These are phyloP conservation scores for Comarum palustre DNA, from an alignment of 306 rosid genomes.

Conservation along the genomic window DNA sequence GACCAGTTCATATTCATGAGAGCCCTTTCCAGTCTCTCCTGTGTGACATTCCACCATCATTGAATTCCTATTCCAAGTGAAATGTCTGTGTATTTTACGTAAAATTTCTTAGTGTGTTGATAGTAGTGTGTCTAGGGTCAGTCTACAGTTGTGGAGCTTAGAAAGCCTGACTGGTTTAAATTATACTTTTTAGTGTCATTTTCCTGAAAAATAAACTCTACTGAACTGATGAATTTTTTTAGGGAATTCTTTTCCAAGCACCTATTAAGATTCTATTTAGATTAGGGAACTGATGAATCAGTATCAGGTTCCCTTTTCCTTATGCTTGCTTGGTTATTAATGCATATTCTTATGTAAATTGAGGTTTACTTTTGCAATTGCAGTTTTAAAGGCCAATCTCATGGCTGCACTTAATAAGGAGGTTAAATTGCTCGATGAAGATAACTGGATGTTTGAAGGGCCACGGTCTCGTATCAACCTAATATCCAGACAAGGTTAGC, in stretches of 20 bases:
- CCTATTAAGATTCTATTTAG: background rate
- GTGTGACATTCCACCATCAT: background rate
- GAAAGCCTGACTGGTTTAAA: background rate
- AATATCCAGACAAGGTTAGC: slow-evolving; percentile 55
- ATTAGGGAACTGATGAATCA: background rate
- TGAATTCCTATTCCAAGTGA: background rate
- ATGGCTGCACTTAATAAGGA: slow-evolving; percentile 83
- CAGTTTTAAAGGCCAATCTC: slow-evolving; percentile 68
- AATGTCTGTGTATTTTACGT: background rate
- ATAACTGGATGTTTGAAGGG: slow-evolving; percentile 93
- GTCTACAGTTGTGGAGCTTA: background rate
- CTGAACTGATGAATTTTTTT: too few relatives aligned
- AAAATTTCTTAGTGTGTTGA: background rate
- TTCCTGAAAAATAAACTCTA: background rate
- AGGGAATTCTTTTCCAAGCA: too few relatives aligned
- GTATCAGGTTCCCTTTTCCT: background rate
- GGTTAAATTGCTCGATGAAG: slow-evolving; percentile 82
- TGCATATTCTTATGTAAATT: background rate
- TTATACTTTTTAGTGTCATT: background rate
- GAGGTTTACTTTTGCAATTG: slow-evolving; percentile 11
- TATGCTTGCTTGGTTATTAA: background rate
- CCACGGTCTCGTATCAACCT: slow-evolving; percentile 82
- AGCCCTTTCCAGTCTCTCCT: background rate
- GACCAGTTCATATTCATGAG: background rate
- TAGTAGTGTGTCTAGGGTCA: background rate